Evolutionary conservation across 768 basidiomycete genomes (phyloP), one percentile per base, ranked within the genome.

Genomic region (Hydnomerulius pinastri): DNA sequence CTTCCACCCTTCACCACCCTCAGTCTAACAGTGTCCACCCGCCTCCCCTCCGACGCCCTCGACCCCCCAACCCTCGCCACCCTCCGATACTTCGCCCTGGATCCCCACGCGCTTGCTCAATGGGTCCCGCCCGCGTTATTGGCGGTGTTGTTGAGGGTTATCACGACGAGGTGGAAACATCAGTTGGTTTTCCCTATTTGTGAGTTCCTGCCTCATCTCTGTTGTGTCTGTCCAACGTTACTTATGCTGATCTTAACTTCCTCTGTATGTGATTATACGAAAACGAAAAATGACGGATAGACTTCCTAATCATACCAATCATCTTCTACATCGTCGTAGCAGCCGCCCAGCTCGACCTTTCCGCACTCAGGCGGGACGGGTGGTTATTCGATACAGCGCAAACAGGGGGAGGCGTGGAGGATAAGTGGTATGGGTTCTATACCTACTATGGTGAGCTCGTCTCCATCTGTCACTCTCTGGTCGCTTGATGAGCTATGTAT

Each of bases 161-260:
- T 97, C 67, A 98, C 92, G 2, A 77, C 83, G 45, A 79, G 77
- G 52, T 91, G 74, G 70, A 81, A 87, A 33, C 92, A 98, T 69
- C 94, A 98, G 56, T 78, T 98, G 17, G 79, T 98, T 61, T 95
- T 98, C 65, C 96, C 97, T 2, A 70, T 83, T 27, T 93, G 90
- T 91, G 50, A 60, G 90, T 73, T 29, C 40, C 6, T 5, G 1
- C 15, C 4, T 9, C 69, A 68, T 57, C 59, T 68, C 29, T n/a
- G n/a, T n/a, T n/a, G n/a, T n/a, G n/a, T n/a, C n/a, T n/a, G n/a
- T n/a, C n/a, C n/a, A n/a, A n/a, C n/a, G n/a, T n/a, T n/a, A n/a
- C n/a, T n/a, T 8, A 32, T 39, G 20, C 17, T 47, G 24, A 25
- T 28, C 8, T 46, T 28, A 21, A 15, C 21, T 35, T 20, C 27